These are phyloP conservation scores for Lagerstroemia speciosa DNA, from an alignment of 345 rosid genomes.

Conservation along the genomic window DNA sequence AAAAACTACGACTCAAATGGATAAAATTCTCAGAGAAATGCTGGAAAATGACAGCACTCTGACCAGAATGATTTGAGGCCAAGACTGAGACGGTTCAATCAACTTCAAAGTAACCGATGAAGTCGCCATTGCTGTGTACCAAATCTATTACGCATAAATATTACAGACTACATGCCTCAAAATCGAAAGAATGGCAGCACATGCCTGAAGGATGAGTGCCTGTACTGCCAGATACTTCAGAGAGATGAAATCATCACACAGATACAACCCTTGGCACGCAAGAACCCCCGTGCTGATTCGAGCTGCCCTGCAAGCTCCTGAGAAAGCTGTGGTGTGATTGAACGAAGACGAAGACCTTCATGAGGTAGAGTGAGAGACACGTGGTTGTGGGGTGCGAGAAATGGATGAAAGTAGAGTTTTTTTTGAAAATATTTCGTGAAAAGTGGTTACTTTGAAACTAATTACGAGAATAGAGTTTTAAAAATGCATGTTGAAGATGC, in stretches of 20 bases:
- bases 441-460: no score
- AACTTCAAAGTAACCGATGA: not conserved
- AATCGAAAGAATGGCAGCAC: not conserved
- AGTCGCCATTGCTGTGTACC: not conserved
- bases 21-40: not conserved
- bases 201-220: not conserved
- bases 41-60: not conserved
- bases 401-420: no score
- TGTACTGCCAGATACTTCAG: not conserved
- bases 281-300: not conserved
- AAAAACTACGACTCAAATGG: not conserved
- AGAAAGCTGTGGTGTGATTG: not conserved
- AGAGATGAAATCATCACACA: not conserved
- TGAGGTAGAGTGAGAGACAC: not conserved
- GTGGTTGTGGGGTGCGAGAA: no score
- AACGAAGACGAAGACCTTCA: not conserved
- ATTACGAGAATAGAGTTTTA: no score
- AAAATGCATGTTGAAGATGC: no score
- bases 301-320: not conserved
- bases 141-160: no score
- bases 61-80: not conserved
- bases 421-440: no score
- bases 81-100: not conserved
- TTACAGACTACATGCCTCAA: not conserved
- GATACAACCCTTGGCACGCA: not conserved